Percentiles rank a stretch among this genome's conserved stretches.
These are phyloP conservation scores for Gyromitra esculenta DNA, from an alignment of 2,329 filamentous ascomycete genomes.

Conservation along the genomic window DNA sequence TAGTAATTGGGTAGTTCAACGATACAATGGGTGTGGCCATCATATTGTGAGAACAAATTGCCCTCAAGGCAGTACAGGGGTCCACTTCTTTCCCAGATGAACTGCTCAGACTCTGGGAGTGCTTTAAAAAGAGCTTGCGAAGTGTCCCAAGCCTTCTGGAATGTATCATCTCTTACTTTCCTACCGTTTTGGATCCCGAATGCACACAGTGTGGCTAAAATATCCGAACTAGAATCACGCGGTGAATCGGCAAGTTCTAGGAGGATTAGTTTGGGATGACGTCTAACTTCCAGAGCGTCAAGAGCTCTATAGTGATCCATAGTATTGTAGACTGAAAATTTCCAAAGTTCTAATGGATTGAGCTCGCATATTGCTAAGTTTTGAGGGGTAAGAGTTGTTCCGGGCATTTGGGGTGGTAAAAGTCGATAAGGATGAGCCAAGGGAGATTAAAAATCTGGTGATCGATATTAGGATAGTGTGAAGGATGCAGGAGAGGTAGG, in stretches of 20 bases:
- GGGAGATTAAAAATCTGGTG: background rate
- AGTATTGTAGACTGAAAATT: background rate
- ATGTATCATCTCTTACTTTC: background rate
- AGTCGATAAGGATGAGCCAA: background rate
- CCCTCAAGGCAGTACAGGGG: background rate
- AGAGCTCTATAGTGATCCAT: background rate
- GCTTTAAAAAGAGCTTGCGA: background rate
- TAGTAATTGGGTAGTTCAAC: background rate
- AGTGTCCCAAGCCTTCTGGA: background rate
- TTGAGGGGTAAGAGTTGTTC: background rate
- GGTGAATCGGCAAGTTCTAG: background rate
- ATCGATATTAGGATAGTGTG: background rate
- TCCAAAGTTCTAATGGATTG: background rate
- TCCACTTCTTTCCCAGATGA: background rate
- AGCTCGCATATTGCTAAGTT: background rate
- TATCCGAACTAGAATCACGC: background rate
- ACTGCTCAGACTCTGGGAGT: background rate
- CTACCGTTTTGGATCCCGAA: background rate
- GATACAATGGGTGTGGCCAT: conserved; percentile 1
- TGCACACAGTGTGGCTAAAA: background rate
- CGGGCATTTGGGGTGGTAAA: background rate
- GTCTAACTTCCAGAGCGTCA: background rate
- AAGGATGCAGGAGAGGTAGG: background rate
- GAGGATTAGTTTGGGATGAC: background rate
- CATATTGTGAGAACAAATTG: conserved; percentile 1